Percentiles rank a stretch among this genome's conserved stretches.
Conservation (phyloP, 768 basidiomycete genomes). For the Phallus indusiatus region DNA sequence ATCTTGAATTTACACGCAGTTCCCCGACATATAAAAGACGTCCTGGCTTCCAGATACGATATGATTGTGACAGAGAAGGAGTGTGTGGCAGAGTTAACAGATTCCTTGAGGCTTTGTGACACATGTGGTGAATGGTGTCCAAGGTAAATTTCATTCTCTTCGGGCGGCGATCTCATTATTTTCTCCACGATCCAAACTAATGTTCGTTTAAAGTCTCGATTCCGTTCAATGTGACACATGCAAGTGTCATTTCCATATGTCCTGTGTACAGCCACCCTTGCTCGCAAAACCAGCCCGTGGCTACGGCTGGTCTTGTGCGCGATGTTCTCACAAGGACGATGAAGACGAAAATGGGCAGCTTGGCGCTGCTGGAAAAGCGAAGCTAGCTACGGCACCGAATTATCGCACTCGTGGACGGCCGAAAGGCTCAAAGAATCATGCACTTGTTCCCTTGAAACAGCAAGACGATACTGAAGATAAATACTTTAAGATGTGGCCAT, state of each 20-base stretch:
- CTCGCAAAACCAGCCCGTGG: slow-evolving; percentile 87
- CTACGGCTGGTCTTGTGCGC: slow-evolving; percentile 96
- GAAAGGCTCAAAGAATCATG: slow-evolving; percentile 74
- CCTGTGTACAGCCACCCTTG: slow-evolving; percentile 86
- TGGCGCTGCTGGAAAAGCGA: slow-evolving; percentile 48
- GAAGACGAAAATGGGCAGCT: slow-evolving; percentile 70
- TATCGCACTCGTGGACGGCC: slow-evolving; percentile 52
- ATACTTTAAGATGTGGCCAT: slow-evolving; percentile 87
- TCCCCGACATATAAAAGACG: slow-evolving; percentile 69
- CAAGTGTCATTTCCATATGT: slow-evolving; percentile 91
- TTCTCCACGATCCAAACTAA: background rate
- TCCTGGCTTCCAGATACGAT: slow-evolving; percentile 77
- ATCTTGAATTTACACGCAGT: slow-evolving; percentile 35
- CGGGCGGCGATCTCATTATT: background rate
- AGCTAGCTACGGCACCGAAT: slow-evolving; percentile 43
- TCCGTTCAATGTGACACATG: slow-evolving; percentile 87
- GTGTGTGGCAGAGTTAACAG: slow-evolving; percentile 82
- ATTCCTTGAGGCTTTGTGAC: slow-evolving; percentile 74
- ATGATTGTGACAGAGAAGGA: slow-evolving; percentile 95
- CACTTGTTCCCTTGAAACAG: slow-evolving; percentile 36
- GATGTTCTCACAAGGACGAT: slow-evolving; percentile 81
- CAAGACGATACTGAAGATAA: slow-evolving; percentile 69
- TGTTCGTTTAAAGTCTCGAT: slow-evolving; percentile 45
- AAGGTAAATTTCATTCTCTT: slow-evolving; percentile 35
- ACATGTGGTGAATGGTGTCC: slow-evolving; percentile 86